Conservation (phyloP, 768 basidiomycete species). For the Multifurca ochricompacta region DNA sequence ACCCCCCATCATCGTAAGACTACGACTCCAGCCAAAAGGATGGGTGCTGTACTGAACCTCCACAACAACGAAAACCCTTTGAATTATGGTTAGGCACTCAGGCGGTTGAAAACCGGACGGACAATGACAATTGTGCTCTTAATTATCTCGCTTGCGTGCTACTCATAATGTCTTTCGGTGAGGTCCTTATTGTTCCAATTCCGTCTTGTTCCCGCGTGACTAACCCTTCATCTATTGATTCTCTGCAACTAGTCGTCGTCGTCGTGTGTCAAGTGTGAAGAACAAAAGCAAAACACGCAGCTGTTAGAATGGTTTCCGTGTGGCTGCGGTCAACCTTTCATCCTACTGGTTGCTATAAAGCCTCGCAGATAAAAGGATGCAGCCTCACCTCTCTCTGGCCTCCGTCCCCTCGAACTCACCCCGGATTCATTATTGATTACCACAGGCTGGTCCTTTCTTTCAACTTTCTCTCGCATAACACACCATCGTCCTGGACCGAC, state of each 20-base stretch:
- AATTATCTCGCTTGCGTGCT: no score
- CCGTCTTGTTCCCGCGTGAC: not conserved
- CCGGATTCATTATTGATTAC: slow-evolving; percentile 2
- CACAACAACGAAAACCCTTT: no score
- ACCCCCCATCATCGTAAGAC: no score
- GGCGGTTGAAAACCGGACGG: no score
- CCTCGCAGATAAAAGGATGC: not conserved
- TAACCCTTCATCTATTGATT: not conserved
- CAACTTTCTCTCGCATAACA: slow-evolving; percentile 39
- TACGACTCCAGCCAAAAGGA: no score
- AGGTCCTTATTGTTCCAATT: not conserved
- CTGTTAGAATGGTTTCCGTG: not conserved
- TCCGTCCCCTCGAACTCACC: not conserved
- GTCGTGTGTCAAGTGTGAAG: not conserved
- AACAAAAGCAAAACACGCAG: not conserved
- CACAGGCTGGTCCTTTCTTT: slow-evolving; percentile 15
- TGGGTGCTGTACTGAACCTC: no score
- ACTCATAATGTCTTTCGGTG: no score
- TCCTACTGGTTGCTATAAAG: not conserved
- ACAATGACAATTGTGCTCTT: no score
- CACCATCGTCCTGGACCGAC: slow-evolving; percentile 69
- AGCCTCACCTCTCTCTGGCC: not conserved
- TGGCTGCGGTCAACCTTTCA: not conserved
- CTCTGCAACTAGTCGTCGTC: not conserved
- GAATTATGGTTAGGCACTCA: no score